Evolutionary conservation across 495 filamentous ascomycete species (phyloP).

Genomic region (Penicillium paxilli): DNA sequence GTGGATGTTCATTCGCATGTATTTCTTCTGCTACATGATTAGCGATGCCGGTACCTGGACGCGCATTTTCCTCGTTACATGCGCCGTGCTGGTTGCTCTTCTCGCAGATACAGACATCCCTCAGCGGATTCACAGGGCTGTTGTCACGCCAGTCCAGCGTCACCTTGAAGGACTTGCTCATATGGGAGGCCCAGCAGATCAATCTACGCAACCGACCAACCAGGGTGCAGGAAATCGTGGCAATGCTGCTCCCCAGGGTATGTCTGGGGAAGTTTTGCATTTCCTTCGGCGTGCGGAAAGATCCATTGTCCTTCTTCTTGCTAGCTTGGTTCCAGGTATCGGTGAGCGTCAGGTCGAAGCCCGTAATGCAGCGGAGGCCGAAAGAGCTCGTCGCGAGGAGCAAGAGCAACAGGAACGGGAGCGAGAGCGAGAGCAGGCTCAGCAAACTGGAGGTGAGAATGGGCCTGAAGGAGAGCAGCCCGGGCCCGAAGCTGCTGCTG

Average conservation of each 20-base stretch:
- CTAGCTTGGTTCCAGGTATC: constrained; percentile 80
- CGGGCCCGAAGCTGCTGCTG: neutral
- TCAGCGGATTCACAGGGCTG: constrained; percentile 52
- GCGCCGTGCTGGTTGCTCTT: constrained; percentile 59
- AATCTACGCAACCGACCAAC: constrained; percentile 13
- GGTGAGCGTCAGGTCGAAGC: constrained; percentile 79
- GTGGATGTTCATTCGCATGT: constrained; percentile 77
- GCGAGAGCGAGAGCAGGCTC: neutral
- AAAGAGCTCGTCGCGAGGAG: constrained; percentile 26
- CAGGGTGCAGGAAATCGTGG: neutral
- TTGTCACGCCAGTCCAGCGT: constrained; percentile 63
- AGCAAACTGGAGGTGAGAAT: no score
- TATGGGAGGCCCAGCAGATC: constrained; percentile 33
- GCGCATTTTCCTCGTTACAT: constrained; percentile 63
- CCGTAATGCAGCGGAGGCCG: constrained; percentile 61
- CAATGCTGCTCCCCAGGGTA: neutral
- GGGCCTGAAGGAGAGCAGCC: neutral
- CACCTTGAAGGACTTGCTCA: constrained; percentile 75
- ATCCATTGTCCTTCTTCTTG: constrained; percentile 77
- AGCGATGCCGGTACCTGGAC: constrained; percentile 72
- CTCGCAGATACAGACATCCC: constrained; percentile 66
- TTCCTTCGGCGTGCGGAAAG: constrained; percentile 66
- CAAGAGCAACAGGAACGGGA: constrained; percentile 6
- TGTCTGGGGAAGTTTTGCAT: constrained; percentile 29
- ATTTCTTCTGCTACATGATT: constrained; percentile 78